Base-by-base conservation (phyloP, 208 protist genomes). In the Trypanosoma avium region DNA sequence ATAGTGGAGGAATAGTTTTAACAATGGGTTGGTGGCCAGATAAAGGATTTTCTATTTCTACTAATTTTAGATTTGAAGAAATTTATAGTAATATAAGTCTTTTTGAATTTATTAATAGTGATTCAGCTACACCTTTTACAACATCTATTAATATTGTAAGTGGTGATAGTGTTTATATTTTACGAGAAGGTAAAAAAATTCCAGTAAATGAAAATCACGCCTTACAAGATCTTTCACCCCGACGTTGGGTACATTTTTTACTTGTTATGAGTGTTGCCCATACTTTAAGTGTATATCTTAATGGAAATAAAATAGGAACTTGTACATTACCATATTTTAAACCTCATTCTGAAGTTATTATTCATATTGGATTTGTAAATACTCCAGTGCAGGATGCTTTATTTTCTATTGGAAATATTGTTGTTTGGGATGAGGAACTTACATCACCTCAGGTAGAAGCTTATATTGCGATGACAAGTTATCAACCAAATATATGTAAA, bases 391-490 rank as follows among this genome's bases (percentile, higher is more conserved):
- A 65, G 0, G 73, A 73, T 19, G 55, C 75, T 30, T 64, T 86
- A 35, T 95, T 79, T 61, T 86, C 82, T 17, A 81, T 93, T 58
- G 75, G 90, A 10, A 75, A 82, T 26, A 74, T 93, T 19, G 53
- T 58, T 15, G 15, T 96, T 4, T 96, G 85, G 84, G 83, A 82
- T 22, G 73, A 86, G 36, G 80, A 88, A 59, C 72, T 96, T 38
- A 88, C 67, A 22, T 45, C 45, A 19, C 52, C 71, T 4, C 82
- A 96, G 67, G 81, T 96, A 27, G 79, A 90, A 65, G 83, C 82
- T 21, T 70, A 86, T 56, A 26, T 87, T 12, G 84, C 82, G 13
- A 58, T 19, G 22, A 58, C 29, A 48, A 58, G 42, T 24, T 57
- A 74, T 61, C 48, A 63, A n/a, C 59, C 43, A 46, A 58, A 65